Percentiles rank a stretch among this genome's conserved stretches.
Conservation (phyloP, 495 filamentous ascomycete genomes). For the Penicillium simplicissimum region DNA sequence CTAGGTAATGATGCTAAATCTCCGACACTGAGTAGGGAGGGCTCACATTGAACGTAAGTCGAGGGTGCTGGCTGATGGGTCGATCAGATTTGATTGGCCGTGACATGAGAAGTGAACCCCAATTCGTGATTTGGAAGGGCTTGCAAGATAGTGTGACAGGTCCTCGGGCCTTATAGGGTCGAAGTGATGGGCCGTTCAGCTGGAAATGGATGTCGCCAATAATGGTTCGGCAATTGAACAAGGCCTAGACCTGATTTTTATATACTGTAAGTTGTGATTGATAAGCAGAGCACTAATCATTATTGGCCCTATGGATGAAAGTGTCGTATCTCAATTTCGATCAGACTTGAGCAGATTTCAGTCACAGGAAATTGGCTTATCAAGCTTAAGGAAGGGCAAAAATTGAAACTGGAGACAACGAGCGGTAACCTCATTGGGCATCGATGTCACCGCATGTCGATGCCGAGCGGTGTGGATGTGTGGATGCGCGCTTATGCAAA, state of each 20-base stretch:
- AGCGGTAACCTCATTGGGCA: neutral
- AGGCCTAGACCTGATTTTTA: neutral
- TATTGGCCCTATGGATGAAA: too few relatives aligned
- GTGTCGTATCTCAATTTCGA: too few relatives aligned
- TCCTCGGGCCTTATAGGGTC: neutral
- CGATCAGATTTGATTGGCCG: neutral
- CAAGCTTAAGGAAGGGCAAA: too few relatives aligned
- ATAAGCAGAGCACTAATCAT: too few relatives aligned
- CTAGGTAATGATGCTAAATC: neutral
- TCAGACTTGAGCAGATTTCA: too few relatives aligned
- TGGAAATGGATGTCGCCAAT: neutral
- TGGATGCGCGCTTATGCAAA: neutral
- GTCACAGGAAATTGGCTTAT: too few relatives aligned
- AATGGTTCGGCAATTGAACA: neutral
- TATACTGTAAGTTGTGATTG: too few relatives aligned
- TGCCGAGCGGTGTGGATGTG: slow-evolving; percentile 2
- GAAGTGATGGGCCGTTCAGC: neutral
- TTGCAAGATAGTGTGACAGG: too few relatives aligned
- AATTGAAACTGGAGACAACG: neutral
- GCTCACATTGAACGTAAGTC: neutral
- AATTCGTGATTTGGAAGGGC: too few relatives aligned
- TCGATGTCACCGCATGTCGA: neutral
- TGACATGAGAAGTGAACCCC: neutral
- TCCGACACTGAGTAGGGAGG: neutral
- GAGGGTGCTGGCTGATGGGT: neutral